phyloP scores from a whole-genome alignment of 139 green algal species.

The Marvania coccoides region DNA sequence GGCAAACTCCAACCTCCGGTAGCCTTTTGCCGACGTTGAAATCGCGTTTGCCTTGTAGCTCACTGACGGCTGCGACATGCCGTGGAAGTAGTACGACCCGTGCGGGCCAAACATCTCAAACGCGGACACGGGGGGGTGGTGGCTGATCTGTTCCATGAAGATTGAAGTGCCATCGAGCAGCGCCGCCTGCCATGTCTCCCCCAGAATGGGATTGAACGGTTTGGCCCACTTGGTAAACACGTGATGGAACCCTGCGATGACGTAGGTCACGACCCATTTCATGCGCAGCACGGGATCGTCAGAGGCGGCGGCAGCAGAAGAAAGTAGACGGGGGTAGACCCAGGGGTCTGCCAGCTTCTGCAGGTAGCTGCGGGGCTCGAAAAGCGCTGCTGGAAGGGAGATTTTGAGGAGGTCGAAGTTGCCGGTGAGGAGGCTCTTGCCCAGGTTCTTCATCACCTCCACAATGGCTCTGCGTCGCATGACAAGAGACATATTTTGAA shows the following conservation, averaged over 20 bases:
- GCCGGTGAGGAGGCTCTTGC: slow-evolving; percentile 51
- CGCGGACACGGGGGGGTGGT: slow-evolving; percentile 68
- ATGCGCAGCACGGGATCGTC: slow-evolving; percentile 60
- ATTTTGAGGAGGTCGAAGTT: slow-evolving; percentile 79
- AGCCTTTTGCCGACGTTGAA: slow-evolving; percentile 61
- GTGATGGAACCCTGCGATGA: slow-evolving; percentile 53
- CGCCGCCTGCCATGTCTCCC: slow-evolving; percentile 67
- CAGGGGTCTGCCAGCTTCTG: slow-evolving; percentile 79
- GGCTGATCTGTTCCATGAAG: slow-evolving; percentile 69
- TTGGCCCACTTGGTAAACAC: slow-evolving; percentile 61
- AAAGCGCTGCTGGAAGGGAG: slow-evolving; percentile 66
- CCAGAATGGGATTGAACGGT: slow-evolving; percentile 87
- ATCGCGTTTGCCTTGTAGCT: slow-evolving; percentile 58
- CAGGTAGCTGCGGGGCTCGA: slow-evolving; percentile 77
- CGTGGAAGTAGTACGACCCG: slow-evolving; percentile 47
- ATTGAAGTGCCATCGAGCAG: slow-evolving; percentile 53
- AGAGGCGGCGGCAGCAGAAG: slow-evolving; percentile 19
- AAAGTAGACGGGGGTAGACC: slow-evolving; percentile 47
- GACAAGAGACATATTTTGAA: no score
- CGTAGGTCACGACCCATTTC: slow-evolving; percentile 60
- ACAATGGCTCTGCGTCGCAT: slow-evolving; percentile 60
- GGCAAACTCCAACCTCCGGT: slow-evolving; percentile 48
- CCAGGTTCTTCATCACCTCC: slow-evolving; percentile 62
- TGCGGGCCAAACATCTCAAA: slow-evolving; percentile 67
- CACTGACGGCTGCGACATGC: slow-evolving; percentile 64